Conservation (phyloP, 129 eudicot genomes). For the Cynara cardunculus region DNA sequence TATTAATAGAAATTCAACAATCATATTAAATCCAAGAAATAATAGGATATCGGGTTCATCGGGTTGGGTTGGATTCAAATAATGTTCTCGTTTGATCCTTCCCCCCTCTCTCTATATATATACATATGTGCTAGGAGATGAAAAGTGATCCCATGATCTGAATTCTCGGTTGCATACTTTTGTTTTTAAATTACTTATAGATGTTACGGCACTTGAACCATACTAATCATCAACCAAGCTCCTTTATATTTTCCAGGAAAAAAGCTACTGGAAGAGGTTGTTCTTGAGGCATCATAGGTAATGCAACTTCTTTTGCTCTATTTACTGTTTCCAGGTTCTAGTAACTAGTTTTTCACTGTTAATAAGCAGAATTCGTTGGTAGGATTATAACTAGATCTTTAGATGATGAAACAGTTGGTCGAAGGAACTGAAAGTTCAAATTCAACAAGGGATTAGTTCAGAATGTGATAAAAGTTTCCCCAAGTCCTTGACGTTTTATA, state of each 20-base stretch:
- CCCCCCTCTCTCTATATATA: no score
- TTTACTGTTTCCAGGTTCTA: neutral
- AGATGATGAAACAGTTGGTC: neutral
- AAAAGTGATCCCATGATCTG: neutral
- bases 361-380: neutral
- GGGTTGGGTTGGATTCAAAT: no score
- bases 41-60: no score
- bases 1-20: no score
- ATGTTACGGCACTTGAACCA: neutral
- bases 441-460: neutral
- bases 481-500: neutral
- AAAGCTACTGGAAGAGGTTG: conserved; percentile 1
- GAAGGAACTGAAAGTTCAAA: neutral
- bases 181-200: neutral
- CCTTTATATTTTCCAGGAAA: conserved; percentile 9
- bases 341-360: neutral
- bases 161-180: neutral
- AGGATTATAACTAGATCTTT: neutral
- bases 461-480: neutral
- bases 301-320: neutral
- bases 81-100: no score
- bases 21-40: no score
- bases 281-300: conserved; percentile 6
- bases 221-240: neutral
- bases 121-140: neutral